phyloP scores from a whole-genome alignment of 805 yeast genomes.

The Aciculoconidium aculeatum region DNA sequence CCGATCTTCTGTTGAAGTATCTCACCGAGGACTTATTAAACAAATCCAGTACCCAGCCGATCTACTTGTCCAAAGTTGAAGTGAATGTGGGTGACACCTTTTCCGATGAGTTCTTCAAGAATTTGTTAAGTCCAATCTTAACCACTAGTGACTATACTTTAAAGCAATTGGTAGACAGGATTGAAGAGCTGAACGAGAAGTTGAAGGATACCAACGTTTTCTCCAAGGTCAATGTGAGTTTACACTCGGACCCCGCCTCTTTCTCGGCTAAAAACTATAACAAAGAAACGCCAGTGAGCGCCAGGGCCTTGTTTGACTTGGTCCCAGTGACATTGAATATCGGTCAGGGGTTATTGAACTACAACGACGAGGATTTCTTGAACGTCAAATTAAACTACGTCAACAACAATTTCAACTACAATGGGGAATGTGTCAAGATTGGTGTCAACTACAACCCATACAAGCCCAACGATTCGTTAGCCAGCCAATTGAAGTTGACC shows the following conservation, averaged over 20 bases:
- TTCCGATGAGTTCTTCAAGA: conserved; percentile 40
- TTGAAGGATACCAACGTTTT: conserved; percentile 43
- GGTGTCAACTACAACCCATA: conserved; percentile 44
- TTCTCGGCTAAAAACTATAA: conserved; percentile 20
- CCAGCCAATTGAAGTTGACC: conserved; percentile 40
- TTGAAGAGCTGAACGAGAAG: conserved; percentile 27
- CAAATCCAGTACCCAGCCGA: conserved; percentile 28
- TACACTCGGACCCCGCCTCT: conserved; percentile 34
- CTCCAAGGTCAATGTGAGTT: conserved; percentile 30
- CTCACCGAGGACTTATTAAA: conserved; percentile 26
- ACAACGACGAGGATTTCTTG: conserved; percentile 34
- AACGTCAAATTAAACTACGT: conserved; percentile 34
- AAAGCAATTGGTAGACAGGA: conserved; percentile 30
- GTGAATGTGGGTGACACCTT: conserved; percentile 40
- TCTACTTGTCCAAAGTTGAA: conserved; percentile 31
- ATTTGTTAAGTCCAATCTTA: conserved; percentile 40
- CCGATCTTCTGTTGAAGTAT: conserved; percentile 8
- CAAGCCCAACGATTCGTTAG: conserved; percentile 42
- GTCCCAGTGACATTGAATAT: conserved; percentile 31
- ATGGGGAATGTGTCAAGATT: conserved; percentile 49
- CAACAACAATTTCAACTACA: conserved; percentile 41
- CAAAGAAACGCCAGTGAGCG: conserved; percentile 37
- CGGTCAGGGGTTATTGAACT: conserved; percentile 29
- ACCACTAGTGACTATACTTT: conserved; percentile 39
- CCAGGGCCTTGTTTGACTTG: conserved; percentile 40